phyloP scores from a whole-genome alignment of 352 stramenopile species.

The Albugo candida region DNA sequence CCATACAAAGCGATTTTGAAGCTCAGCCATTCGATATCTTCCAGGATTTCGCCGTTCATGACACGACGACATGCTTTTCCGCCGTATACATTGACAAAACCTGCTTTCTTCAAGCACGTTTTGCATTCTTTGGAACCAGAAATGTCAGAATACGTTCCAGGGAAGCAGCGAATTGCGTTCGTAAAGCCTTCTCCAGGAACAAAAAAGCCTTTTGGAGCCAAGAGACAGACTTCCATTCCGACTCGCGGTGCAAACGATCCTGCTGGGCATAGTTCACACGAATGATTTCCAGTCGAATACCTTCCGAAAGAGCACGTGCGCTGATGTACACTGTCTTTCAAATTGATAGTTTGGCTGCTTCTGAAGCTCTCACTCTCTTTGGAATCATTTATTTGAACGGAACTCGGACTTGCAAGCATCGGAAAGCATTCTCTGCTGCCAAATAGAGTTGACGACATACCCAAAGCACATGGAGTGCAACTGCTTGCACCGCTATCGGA shows the following conservation, averaged over 20 bases:
- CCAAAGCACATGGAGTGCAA: slow-evolving; percentile 23
- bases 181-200: slow-evolving; percentile 1
- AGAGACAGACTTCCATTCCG: slow-evolving; percentile 23
- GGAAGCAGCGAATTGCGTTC: slow-evolving; percentile 13
- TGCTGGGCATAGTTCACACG: slow-evolving; percentile 5
- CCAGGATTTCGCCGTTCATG: slow-evolving; percentile 19
- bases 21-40: slow-evolving; percentile 11
- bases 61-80: slow-evolving; percentile 10
- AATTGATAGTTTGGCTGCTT: slow-evolving; percentile 8
- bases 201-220: slow-evolving; percentile 13
- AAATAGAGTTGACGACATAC: slow-evolving; percentile 10
- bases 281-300: slow-evolving; percentile 2
- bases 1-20: slow-evolving; percentile 5
- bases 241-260: slow-evolving; percentile 16
- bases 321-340: slow-evolving; percentile 16
- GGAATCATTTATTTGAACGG: no score
- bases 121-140: slow-evolving; percentile 14
- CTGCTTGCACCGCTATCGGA: slow-evolving; percentile 9
- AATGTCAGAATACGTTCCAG: slow-evolving; percentile 14
- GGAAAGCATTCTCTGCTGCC: not conserved
- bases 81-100: slow-evolving; percentile 16
- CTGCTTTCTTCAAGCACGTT: slow-evolving; percentile 10
- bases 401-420: no score
- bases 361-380: no score
- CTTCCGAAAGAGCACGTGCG: not conserved